phyloP scores from a whole-genome alignment of 2,329 filamentous ascomycete species.

The Plenodomus tracheiphilus region DNA sequence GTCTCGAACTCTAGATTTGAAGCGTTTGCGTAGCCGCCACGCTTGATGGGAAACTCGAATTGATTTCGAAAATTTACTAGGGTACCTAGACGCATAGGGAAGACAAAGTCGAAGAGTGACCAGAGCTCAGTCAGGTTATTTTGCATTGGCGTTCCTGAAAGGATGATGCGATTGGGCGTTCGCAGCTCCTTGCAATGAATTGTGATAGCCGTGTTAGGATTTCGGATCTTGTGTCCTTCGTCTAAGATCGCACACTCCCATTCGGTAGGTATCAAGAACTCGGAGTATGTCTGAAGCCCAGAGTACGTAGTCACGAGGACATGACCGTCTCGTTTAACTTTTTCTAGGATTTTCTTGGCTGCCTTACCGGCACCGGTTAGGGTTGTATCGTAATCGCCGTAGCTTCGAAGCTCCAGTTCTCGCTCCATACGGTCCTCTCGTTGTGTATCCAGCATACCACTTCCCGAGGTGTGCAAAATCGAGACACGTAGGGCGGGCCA shows the following conservation, averaged over 20 bases:
- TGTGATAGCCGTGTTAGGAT: slow-evolving; percentile 92
- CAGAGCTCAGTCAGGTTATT: slow-evolving; percentile 95
- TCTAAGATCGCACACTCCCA: slow-evolving; percentile 96
- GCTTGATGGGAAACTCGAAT: slow-evolving; percentile 91
- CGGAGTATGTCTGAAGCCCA: slow-evolving; percentile 88
- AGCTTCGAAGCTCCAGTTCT: slow-evolving; percentile 55
- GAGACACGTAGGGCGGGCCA: slow-evolving; percentile 98
- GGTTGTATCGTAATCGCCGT: slow-evolving; percentile 48
- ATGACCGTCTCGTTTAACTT: slow-evolving; percentile 82
- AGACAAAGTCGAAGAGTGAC: slow-evolving; percentile 98
- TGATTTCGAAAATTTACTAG: slow-evolving; percentile 87
- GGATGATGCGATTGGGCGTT: slow-evolving; percentile 86
- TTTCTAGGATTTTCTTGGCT: slow-evolving; percentile 78
- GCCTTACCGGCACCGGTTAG: slow-evolving; percentile 65
- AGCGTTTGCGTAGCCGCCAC: slow-evolving; percentile 93
- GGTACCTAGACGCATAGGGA: slow-evolving; percentile 91
- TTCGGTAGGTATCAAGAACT: slow-evolving; percentile 77
- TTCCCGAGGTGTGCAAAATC: slow-evolving; percentile 92
- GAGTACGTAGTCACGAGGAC: slow-evolving; percentile 95
- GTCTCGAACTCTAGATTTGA: slow-evolving; percentile 93
- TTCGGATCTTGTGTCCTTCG: slow-evolving; percentile 97
- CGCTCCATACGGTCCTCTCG: slow-evolving; percentile 65
- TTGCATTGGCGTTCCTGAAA: slow-evolving; percentile 96
- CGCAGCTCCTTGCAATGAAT: slow-evolving; percentile 93
- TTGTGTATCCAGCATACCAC: slow-evolving; percentile 85